Conservation (phyloP, 2,329 filamentous ascomycete genomes). For the Orbilia javanica region DNA sequence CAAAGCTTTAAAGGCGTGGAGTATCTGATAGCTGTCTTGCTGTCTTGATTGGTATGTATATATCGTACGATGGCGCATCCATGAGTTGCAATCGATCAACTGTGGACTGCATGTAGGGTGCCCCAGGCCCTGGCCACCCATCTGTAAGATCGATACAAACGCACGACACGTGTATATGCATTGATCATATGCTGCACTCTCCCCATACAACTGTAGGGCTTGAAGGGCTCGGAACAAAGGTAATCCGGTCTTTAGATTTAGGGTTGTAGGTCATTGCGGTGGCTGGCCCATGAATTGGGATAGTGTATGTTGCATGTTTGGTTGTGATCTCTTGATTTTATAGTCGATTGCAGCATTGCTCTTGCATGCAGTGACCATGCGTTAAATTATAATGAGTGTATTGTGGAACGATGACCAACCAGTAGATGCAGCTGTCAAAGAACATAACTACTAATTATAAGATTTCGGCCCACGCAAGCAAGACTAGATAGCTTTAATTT, state of each 20-base stretch:
- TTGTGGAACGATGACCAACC: background rate
- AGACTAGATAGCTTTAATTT: too few species aligned
- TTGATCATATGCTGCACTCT: background rate
- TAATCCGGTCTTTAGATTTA: background rate
- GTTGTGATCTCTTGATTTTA: background rate
- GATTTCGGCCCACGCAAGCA: too few species aligned
- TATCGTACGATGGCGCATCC: background rate
- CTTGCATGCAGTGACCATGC: background rate
- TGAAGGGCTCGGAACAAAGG: background rate
- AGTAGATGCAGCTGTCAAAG: background rate
- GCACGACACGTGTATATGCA: constrained; percentile 2
- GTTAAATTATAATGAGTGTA: too few species aligned
- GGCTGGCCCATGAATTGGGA: background rate
- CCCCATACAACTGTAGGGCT: background rate
- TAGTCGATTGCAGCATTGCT: background rate
- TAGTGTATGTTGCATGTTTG: background rate
- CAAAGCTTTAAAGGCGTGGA: too few species aligned
- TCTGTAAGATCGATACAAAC: background rate
- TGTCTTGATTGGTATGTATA: too few species aligned
- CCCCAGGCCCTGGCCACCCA: too few species aligned
- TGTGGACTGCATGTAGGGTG: too few species aligned
- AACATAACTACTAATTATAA: too few species aligned
- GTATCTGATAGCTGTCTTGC: too few species aligned
- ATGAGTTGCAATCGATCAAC: too few species aligned
- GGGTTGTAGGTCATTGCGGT: background rate